Base-by-base conservation (phyloP, 2,329 filamentous ascomycete genomes). In the Apiospora rasikravindrae region DNA sequence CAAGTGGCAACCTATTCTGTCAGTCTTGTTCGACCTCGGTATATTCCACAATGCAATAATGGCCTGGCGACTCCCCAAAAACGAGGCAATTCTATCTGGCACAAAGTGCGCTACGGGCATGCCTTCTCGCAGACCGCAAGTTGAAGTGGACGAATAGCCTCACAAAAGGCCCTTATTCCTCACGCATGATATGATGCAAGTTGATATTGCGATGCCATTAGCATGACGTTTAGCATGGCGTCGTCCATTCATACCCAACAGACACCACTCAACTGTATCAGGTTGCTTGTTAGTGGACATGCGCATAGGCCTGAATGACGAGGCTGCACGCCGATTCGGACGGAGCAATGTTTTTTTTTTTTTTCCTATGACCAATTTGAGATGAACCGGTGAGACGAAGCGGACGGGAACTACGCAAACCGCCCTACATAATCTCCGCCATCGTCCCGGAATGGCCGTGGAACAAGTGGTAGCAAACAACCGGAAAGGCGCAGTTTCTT, bases 341-440 rank as follows among this genome's bases (percentile, higher is more conserved):
- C 57, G 57, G 57, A n/a, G 57, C 57, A 64, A 40, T 64, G n/a
- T n/a, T n/a, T n/a, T n/a, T n/a, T n/a, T n/a, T n/a, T n/a, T n/a
- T n/a, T n/a, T 64, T n/a, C 19, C 33, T n/a, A 29, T 64, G 57
- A 40, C 57, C 57, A 64, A 64, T 40, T 19, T 64, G 29, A 64
- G 57, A 64, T 64, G 57, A 64, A 64, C 33, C 57, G 57, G 29
- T 64, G 57, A 64, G 57, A 64, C 57, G 57, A 64, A 37, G 57
- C 57, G 57, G 19, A 37, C 57, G 57, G 57, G 57, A 40, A 64
- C 29, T 40, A 40, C 57, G 29, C 57, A 64, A 64, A 40, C 57
- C 33, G 22, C 57, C 57, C 57, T 64, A 64, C 57, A 64, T 64
- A 64, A 64, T 64, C 57, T 64, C 57, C 57, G 57, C 57, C 57